phyloP scores from a whole-genome alignment of 805 yeast species.

The Wickerhamomyces hampshirensis region DNA sequence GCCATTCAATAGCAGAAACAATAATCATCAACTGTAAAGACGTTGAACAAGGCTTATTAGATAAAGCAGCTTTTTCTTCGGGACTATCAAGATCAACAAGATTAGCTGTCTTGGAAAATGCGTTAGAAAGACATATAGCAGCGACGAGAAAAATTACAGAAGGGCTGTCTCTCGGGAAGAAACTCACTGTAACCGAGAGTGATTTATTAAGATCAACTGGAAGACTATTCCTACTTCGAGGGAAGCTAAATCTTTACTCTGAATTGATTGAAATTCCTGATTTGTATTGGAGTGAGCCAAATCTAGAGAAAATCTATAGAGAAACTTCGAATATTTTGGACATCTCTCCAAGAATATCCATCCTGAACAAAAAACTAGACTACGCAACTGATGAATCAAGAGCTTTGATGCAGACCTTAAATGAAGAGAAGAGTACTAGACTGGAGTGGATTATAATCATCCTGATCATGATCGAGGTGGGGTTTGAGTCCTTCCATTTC shows the following conservation, averaged over 20 bases:
- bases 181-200: conserved; percentile 45
- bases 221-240: conserved; percentile 66
- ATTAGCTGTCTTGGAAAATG: conserved; percentile 70
- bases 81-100: conserved; percentile 86
- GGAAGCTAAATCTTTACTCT: conserved; percentile 78
- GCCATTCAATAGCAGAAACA: conserved; percentile 62
- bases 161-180: conserved; percentile 56
- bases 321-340: conserved; percentile 69
- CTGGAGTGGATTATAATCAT: conserved; percentile 87
- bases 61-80: conserved; percentile 84
- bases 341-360: conserved; percentile 69
- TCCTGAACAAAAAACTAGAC: conserved; percentile 80
- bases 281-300: conserved; percentile 89
- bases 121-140: conserved; percentile 63
- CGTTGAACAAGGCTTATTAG: conserved; percentile 48
- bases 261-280: conserved; percentile 92
- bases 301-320: conserved; percentile 70
- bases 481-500: conserved; percentile 75
- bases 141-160: conserved; percentile 63
- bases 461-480: conserved; percentile 79
- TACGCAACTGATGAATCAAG: conserved; percentile 87
- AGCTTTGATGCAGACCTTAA: conserved; percentile 67
- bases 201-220: conserved; percentile 73
- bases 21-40: conserved; percentile 56
- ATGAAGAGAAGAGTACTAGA: conserved; percentile 69